phyloP scores from a whole-genome alignment of 1,284 basidiomycete species.

The Trichosporon ovoides region DNA sequence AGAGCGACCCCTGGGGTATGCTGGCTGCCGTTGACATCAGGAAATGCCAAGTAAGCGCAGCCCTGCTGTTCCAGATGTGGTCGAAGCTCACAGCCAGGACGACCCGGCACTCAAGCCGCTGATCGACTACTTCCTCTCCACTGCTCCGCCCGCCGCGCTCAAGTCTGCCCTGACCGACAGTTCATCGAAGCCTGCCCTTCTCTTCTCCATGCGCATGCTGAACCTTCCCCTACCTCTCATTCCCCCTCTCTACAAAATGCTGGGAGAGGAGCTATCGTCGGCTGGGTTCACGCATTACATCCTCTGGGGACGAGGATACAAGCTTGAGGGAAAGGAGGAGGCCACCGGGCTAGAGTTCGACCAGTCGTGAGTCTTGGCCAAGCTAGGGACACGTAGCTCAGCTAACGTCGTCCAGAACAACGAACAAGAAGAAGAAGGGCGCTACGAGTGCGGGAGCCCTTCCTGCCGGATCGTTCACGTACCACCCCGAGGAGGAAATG shows the following conservation, averaged over 20 bases:
- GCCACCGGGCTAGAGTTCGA: slow-evolving; percentile 42
- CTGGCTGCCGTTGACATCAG: slow-evolving; percentile 76
- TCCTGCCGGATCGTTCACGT: slow-evolving; percentile 55
- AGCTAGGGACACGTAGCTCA: too few species aligned
- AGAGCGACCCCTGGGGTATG: slow-evolving; percentile 80
- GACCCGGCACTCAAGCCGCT: slow-evolving; percentile 66
- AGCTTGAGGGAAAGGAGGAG: slow-evolving; percentile 42
- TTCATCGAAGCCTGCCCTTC: slow-evolving; percentile 62
- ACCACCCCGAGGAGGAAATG: slow-evolving; percentile 79
- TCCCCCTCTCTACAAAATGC: slow-evolving; percentile 83
- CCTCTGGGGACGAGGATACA: slow-evolving; percentile 47
- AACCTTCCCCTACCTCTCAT: slow-evolving; percentile 90
- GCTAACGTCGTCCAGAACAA: not conserved
- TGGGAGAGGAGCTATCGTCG: slow-evolving; percentile 69
- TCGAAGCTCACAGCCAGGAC: slow-evolving; percentile 51
- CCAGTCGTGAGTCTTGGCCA: slow-evolving; percentile 20
- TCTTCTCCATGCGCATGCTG: slow-evolving; percentile 77
- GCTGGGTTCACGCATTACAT: slow-evolving; percentile 40
- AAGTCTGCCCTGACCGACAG: slow-evolving; percentile 36
- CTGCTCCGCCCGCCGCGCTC: slow-evolving; percentile 49
- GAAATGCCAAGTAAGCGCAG: slow-evolving; percentile 59
- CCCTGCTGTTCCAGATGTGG: not conserved
- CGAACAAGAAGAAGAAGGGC: slow-evolving; percentile 41
- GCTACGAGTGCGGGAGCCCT: slow-evolving; percentile 30
- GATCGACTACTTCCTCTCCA: slow-evolving; percentile 61